Evolutionary conservation across 331 rosid genomes (phyloP), one percentile per base, ranked within the genome.

Genomic region (Rhamnella rubrinervis): DNA sequence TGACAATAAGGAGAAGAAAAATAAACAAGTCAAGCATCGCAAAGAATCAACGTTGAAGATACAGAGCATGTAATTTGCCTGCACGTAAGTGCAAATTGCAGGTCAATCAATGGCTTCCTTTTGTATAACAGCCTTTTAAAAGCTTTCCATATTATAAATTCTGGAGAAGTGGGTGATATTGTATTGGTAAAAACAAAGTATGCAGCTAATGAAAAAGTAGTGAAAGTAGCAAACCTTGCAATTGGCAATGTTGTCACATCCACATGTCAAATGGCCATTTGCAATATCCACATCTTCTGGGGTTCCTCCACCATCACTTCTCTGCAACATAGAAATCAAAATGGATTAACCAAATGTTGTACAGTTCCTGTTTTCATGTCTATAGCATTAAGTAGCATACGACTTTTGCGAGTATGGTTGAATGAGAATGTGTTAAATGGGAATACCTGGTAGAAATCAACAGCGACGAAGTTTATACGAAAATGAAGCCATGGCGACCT

Each of bases 231-330:
- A 63, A 66, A 95, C 99, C 99, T 89, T 91, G 96, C 99, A 95
- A 78, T 84, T 91, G 52, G 95, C 86, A 74, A 95, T 89, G 81
- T 38, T 87, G 65, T 75, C 93, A 74, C 99, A 95, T 2, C 99
- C 99, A 64, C 99, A 91, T 55, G 96, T 83, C 74, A 91, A 85
- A 65, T 89, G 99, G 39, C 99, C 99, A 18, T 86, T 95, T 39
- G 96, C 92, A 83, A 73, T 76, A 80, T 95, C 96, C 74, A 88
- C 96, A 4, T 91, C 96, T 75, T 91, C 87, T n/a, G 97, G 68
- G 66, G 95, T 96, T 70, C 99, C 99, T 56, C 97, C 96, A 1
- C 99, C 99, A 65, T 95, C 99, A 79, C 73, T 95, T 67, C 85
- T 91, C 99, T 95, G 75, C 81, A 86, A 68, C 74, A 82, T 51